A percentile compares a stretch with the other conserved stretches of the same genome.
phyloP scores from a whole-genome alignment of 306 rosid species.

The Prinsepia uniflora region DNA sequence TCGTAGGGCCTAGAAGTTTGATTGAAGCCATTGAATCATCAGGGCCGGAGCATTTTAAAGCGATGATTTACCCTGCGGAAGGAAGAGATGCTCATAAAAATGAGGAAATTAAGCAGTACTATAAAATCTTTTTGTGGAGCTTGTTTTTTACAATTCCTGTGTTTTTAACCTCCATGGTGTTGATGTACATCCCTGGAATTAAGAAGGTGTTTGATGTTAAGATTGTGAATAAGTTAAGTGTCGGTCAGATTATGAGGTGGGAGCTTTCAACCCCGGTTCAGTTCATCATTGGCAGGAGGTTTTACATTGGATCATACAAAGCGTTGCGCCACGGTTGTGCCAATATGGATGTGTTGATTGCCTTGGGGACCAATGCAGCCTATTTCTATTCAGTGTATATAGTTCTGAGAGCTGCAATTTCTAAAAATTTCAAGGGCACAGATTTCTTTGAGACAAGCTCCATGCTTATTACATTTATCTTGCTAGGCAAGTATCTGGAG shows the following conservation, averaged over 20 bases:
- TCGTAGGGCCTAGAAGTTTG: slow-evolving; percentile 73
- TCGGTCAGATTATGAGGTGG: slow-evolving; percentile 67
- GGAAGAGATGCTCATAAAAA: slow-evolving; percentile 43
- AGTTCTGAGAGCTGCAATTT: slow-evolving; percentile 50
- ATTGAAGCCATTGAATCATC: slow-evolving; percentile 58
- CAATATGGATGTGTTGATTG: slow-evolving; percentile 83
- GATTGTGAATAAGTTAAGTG: slow-evolving; percentile 51
- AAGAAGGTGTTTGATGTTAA: slow-evolving; percentile 46
- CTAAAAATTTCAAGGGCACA: slow-evolving; percentile 47
- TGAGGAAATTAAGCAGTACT: slow-evolving; percentile 50
- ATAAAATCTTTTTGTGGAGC: slow-evolving; percentile 55
- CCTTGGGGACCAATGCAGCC: slow-evolving; percentile 84
- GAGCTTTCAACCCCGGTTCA: slow-evolving; percentile 68
- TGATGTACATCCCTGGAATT: slow-evolving; percentile 62
- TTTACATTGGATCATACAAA: slow-evolving; percentile 64
- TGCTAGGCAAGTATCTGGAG: slow-evolving; percentile 78
- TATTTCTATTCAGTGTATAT: slow-evolving; percentile 78
- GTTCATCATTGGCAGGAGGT: slow-evolving; percentile 65
- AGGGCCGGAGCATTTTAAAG: slow-evolving; percentile 59
- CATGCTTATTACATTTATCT: slow-evolving; percentile 74
- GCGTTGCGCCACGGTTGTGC: slow-evolving; percentile 62
- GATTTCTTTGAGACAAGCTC: slow-evolving; percentile 89
- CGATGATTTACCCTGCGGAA: slow-evolving; percentile 48
- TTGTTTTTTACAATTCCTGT: slow-evolving; percentile 59
- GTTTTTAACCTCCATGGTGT: slow-evolving; percentile 74